A percentile compares a stretch with the other conserved stretches of the same genome.
phyloP scores from a whole-genome alignment of 169 alveolate species.

The Cyclospora cayetanensis region DNA sequence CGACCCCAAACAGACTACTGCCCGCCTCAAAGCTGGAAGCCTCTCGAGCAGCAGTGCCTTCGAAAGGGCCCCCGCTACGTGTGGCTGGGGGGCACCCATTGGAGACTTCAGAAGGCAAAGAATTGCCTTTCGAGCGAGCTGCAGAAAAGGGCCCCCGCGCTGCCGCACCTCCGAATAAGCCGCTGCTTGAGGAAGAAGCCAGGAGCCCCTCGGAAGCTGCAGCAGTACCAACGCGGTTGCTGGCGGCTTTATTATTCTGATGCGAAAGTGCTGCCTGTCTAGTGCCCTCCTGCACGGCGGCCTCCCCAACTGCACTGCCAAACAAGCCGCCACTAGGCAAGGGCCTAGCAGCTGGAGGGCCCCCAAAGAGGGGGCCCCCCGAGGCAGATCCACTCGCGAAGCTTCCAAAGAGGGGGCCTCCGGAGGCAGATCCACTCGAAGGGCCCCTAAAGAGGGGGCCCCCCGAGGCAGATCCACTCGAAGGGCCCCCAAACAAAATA shows the following conservation, averaged over 20 bases:
- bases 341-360: not conserved
- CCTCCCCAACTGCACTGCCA: not conserved
- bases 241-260: not conserved
- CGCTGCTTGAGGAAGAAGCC: not conserved
- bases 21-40: not conserved
- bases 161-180: not conserved
- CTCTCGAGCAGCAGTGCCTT: not conserved
- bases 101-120: not conserved
- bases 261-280: not conserved
- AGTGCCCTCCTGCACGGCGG: not conserved
- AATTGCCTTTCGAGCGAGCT: not conserved
- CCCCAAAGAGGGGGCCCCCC: not conserved
- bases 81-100: constrained; percentile 1
- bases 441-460: constrained; percentile 18
- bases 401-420: constrained; percentile 1
- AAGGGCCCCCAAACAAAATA: not conserved
- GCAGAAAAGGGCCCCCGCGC: not conserved
- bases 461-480: not conserved
- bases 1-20: not conserved
- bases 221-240: not conserved
- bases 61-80: not conserved
- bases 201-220: not conserved
- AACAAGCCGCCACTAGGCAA: not conserved
- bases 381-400: not conserved
- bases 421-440: not conserved